Conservation (phyloP, 768 basidiomycete genomes). For the Pisolithus albus region DNA sequence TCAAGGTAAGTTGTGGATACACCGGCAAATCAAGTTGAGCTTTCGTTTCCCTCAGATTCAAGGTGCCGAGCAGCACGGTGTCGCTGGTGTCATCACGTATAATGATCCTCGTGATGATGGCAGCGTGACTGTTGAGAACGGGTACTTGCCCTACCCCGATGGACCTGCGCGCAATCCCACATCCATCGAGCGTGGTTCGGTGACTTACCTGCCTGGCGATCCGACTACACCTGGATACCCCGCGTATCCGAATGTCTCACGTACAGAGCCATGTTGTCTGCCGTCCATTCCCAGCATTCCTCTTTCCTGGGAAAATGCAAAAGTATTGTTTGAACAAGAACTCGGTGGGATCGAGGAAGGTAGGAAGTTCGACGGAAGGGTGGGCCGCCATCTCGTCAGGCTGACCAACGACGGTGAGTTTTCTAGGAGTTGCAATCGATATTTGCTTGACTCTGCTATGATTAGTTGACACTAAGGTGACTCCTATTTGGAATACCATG, state of each 20-base stretch:
- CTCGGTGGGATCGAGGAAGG: conserved; percentile 37
- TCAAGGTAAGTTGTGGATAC: conserved; percentile 50
- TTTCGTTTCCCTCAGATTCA: conserved; percentile 45
- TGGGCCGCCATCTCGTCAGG: conserved; percentile 43
- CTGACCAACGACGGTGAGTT: conserved; percentile 49
- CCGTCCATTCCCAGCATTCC: conserved; percentile 84
- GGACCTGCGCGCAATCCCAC: conserved; percentile 86
- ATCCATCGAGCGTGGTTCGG: conserved; percentile 81
- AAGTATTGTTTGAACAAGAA: conserved; percentile 52
- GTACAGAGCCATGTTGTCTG: conserved; percentile 52
- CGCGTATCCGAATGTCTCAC: conserved; percentile 73
- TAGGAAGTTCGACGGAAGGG: conserved; percentile 39
- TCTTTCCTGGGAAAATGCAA: conserved; percentile 80
- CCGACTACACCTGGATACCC: conserved; percentile 87
- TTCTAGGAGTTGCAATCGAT: not conserved
- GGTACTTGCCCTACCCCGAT: conserved; percentile 62
- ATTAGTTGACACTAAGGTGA: conserved; percentile 69
- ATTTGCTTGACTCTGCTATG: not conserved
- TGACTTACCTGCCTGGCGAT: conserved; percentile 68
- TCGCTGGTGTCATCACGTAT: conserved; percentile 73
- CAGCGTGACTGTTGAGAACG: conserved; percentile 65
- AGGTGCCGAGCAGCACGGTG: conserved; percentile 78
- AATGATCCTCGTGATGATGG: conserved; percentile 86
- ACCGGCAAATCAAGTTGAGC: conserved; percentile 11
- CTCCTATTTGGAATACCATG: conserved; percentile 88